Evolutionary conservation across 1,284 basidiomycete species (phyloP), one percentile per base, ranked within the genome.

Genomic region (Sanguinoderma infundibulare): DNA sequence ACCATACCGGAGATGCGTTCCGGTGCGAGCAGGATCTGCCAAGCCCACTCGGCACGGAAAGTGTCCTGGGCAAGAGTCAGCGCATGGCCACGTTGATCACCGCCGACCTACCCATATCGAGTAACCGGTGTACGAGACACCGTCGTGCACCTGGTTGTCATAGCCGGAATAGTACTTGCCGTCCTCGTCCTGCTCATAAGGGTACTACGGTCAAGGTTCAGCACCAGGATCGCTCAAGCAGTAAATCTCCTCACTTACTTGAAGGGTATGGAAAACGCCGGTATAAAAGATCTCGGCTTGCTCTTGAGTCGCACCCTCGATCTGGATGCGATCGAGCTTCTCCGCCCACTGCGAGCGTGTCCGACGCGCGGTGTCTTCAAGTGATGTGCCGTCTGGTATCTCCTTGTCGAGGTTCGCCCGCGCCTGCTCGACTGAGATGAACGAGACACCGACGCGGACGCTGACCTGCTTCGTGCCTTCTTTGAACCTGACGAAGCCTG

Each of bases 401-500:
- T 92, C 88, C 0, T 59, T 74, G 24, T 88, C 84, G 53, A 90
- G 69, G 67, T 90, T 90, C 68, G 69, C 72, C 47, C 87, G 76
- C 0, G 93, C 93, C 69, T 94, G 91, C 7, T 89, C 87, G 15
- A 88, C 77, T 0, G 89, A 91, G 62, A 95, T 91, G 70, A 94
- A 91, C 10, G 90, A 93, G 9, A 91, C 88, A 0, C 90, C 91
- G 1, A 95, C 78, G 9, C 90, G 80, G 7, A 92, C 84, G 17
- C 85, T 79, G 35, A 94, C 81, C 1, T 72, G 72, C 15, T 69
- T 66, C 15, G 77, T 77, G 3, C 66, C 69, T 1, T 66, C 60
- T 0, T 63, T 70, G 67, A 94, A 91, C 2, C 75, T 72, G 1
- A 80, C 87, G 68, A 86, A 94, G 0, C 79, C 91, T 17, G 85